Evolutionary conservation across 2,329 filamentous ascomycete species (phyloP).

Genomic region (Lasiodiplodia sp.): DNA sequence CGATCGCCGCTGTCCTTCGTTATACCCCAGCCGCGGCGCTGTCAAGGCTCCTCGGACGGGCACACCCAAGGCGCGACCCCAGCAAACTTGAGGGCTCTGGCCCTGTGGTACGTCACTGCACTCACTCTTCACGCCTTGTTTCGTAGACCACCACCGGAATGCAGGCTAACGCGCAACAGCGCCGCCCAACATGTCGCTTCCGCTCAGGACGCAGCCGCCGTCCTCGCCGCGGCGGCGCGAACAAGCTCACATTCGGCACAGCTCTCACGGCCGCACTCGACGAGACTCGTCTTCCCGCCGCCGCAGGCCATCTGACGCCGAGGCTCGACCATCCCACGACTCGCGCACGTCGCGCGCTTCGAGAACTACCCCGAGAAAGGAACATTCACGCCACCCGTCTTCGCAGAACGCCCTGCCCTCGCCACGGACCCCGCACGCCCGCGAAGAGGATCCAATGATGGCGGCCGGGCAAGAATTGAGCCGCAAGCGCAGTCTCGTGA

Average conservation of each 20-base stretch:
- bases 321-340: constrained; percentile 62
- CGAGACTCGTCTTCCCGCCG: constrained; percentile 73
- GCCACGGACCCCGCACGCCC: constrained; percentile 44
- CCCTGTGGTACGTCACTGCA: constrained; percentile 18
- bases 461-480: constrained; percentile 58
- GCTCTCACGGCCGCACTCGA: constrained; percentile 54
- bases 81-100: constrained; percentile 11
- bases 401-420: constrained; percentile 50
- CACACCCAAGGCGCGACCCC: constrained; percentile 1
- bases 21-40: background rate
- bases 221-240: constrained; percentile 60
- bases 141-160: constrained; percentile 23
- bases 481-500: constrained; percentile 87
- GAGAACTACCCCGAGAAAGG: constrained; percentile 46
- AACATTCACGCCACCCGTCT: constrained; percentile 50
- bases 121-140: background rate
- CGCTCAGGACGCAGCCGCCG: constrained; percentile 68
- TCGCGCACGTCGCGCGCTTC: constrained; percentile 33
- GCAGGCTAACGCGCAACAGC: constrained; percentile 32
- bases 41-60: constrained; percentile 6
- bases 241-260: constrained; percentile 15
- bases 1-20: constrained; percentile 5
- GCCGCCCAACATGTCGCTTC: constrained; percentile 53
- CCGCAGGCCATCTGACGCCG: constrained; percentile 73
- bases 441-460: constrained; percentile 63